A percentile compares a stretch with the other conserved stretches of the same genome.
Evolutionary conservation across 352 stramenopile species (phyloP).

Genomic region (Pythium angustatum): DNA sequence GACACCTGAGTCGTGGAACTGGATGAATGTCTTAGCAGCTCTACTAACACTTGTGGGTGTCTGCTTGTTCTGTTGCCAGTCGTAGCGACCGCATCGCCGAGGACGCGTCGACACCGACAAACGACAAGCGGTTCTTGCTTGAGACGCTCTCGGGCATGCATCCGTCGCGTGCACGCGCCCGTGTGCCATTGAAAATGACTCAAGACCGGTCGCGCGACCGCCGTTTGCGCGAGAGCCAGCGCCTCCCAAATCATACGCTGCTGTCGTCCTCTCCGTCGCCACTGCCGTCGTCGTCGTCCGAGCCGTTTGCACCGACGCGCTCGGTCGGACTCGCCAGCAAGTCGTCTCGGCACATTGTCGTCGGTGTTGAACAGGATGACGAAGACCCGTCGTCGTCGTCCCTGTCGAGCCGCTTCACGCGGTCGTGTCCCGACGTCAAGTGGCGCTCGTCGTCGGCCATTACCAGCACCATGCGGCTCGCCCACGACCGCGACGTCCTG

Average conservation of each 20-base stretch:
- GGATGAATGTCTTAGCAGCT: no score
- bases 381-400: constrained; percentile 11
- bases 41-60: no score
- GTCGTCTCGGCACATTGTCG: no score
- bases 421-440: constrained; percentile 27
- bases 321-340: constrained; percentile 9
- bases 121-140: constrained; percentile 28
- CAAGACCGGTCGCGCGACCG: constrained; percentile 28
- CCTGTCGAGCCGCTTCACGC: constrained; percentile 11
- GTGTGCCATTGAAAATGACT: constrained; percentile 28
- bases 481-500: constrained; percentile 3
- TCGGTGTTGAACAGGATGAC: no score
- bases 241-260: neutral
- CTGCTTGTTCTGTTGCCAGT: neutral
- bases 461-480: constrained; percentile 27
- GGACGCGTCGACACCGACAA: neutral
- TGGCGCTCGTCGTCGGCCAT: constrained; percentile 30
- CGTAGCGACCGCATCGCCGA: neutral
- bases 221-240: constrained; percentile 17
- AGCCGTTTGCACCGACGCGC: constrained; percentile 1
- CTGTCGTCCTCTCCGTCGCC: neutral
- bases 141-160: constrained; percentile 32
- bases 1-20: no score
- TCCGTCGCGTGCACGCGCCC: constrained; percentile 14
- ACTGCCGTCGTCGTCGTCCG: neutral